A percentile compares a stretch with the other conserved stretches of the same genome.
phyloP scores from a whole-genome alignment of 2,329 filamentous ascomycete genomes.

The Ophiostoma novo-ulmi region DNA sequence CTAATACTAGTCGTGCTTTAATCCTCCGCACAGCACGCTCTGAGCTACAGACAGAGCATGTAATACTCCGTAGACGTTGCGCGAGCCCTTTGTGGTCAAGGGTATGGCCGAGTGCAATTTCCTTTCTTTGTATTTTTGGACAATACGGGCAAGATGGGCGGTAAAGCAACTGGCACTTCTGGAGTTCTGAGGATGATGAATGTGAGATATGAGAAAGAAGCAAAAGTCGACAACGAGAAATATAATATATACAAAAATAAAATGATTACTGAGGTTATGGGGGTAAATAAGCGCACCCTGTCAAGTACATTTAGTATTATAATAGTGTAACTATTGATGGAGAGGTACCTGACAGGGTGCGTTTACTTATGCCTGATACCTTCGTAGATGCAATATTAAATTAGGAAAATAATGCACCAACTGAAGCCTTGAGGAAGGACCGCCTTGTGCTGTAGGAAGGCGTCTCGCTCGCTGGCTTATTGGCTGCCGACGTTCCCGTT shows the following conservation, averaged over 20 bases:
- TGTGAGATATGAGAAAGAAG: constrained; percentile 2
- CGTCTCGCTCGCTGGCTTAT: constrained; percentile 6
- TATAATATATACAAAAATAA: not conserved
- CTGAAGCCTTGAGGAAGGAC: not conserved
- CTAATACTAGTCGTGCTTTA: not conserved
- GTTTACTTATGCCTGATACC: no score
- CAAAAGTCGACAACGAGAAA: not conserved
- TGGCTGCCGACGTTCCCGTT: constrained; percentile 11
- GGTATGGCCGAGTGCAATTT: constrained; percentile 22
- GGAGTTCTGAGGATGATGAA: not conserved
- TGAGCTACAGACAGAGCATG: not conserved
- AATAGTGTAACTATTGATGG: no score
- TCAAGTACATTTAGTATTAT: no score
- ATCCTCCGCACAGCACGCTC: constrained; percentile 11
- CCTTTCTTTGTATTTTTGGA: constrained; percentile 13
- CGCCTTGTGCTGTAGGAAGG: constrained; percentile 7
- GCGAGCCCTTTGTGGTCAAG: constrained; percentile 20
- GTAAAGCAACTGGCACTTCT: not conserved
- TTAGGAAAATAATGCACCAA: not conserved
- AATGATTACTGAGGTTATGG: no score
- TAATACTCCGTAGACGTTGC: not conserved
- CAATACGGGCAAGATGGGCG: not conserved
- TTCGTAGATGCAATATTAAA: not conserved
- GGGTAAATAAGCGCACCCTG: no score
- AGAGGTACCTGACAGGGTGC: no score